Evolutionary conservation across 225 moss, liverwort and hornwort genomes (phyloP), one percentile per base, ranked within the genome.

Genomic region (Asterella californica): DNA sequence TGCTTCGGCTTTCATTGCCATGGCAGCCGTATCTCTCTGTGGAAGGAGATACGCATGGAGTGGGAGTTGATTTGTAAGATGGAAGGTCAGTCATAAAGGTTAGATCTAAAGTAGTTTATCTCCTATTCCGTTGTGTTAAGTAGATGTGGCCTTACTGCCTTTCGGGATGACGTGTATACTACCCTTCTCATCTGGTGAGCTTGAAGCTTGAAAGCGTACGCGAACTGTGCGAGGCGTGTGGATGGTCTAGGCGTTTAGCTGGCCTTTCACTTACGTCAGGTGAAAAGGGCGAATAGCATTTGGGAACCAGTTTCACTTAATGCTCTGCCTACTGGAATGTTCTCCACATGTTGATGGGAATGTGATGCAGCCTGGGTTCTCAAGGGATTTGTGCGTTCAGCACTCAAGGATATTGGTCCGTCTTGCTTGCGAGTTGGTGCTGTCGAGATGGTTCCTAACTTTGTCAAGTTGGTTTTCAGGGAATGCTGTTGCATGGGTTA

Each of bases 1-100:
- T n/a, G 46, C 42, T 62, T 47, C 47, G 77, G 32, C 74, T 54
- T 59, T 32, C 54, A 38, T 76, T 57, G 18, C 37, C 33, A 11
- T 30, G 48, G 75, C 75, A 76, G 75, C 75, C 53, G 52, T 53
- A 32, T 74, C 53, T 33, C 32, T 33, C 32, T 48, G 74, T 53
- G 50, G 52, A 74, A 74, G 49, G 49, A 73, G 27, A 53, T 54
- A 53, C 52, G 49, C 30, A 15, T 32, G 27, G 74, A 74, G 53
- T 74, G 52, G 74, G 53, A 74, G 74, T 54, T 74, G 52, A 27
- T 53, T 0, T 53, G 18, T n/a, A 53, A 74, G 74, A 18, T 33
- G 33, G 30, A 74, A 30, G 25, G 18, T 15, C 49, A 25, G 30
- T 53, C 53, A 53, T 9, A 54, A 19, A 32, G 27, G 50, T 30